phyloP scores from a whole-genome alignment of 1,139 yeast genomes.

The Suhomyces anneliseae region DNA sequence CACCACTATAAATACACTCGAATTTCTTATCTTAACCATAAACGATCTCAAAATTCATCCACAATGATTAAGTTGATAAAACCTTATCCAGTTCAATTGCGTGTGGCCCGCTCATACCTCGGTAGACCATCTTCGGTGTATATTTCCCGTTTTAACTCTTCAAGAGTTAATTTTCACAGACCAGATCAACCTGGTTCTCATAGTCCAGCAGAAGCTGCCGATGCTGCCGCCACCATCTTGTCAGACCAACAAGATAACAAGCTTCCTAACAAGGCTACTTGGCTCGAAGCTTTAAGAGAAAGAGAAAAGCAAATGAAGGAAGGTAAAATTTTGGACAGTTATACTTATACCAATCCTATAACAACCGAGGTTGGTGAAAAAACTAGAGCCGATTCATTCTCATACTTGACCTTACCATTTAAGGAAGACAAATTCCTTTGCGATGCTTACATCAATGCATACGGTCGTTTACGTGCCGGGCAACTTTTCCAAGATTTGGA shows the following conservation, averaged over 20 bases:
- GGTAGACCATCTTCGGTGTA: background rate
- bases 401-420: slow-evolving; percentile 74
- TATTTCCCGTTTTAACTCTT: slow-evolving; percentile 8
- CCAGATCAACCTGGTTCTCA: slow-evolving; percentile 42
- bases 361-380: slow-evolving; percentile 71
- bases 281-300: slow-evolving; percentile 83
- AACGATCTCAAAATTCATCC: background rate
- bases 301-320: slow-evolving; percentile 66
- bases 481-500: slow-evolving; percentile 90
- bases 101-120: background rate
- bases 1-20: background rate
- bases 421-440: slow-evolving; percentile 80
- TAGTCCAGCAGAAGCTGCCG: slow-evolving; percentile 60
- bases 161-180: slow-evolving; percentile 27
- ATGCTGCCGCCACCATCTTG: slow-evolving; percentile 63
- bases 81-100: background rate
- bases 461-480: slow-evolving; percentile 86
- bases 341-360: slow-evolving; percentile 69
- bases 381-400: slow-evolving; percentile 74
- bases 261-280: slow-evolving; percentile 62
- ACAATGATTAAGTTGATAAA: slow-evolving; percentile 1
- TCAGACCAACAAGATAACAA: slow-evolving; percentile 50
- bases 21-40: background rate
- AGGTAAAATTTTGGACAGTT: slow-evolving; percentile 70
- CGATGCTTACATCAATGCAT: slow-evolving; percentile 85